Conservation (phyloP, 306 rosid genomes). For the Vicia villosa region DNA sequence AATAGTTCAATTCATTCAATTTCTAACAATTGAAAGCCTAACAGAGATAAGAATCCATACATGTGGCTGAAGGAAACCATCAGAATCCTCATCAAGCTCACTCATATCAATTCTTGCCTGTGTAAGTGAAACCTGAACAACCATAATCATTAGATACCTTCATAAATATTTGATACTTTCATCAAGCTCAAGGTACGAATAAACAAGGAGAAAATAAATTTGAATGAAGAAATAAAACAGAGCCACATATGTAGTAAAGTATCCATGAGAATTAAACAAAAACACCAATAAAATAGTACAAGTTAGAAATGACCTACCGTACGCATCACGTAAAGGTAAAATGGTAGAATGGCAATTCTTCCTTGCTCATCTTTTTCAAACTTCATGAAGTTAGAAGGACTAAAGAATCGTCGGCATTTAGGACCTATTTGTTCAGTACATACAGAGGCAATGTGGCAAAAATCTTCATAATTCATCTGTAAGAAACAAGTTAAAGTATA, state of each 20-base stretch:
- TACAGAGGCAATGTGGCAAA: constrained; percentile 98
- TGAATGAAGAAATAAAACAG: constrained; percentile 12
- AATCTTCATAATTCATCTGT: constrained; percentile 99
- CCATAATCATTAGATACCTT: constrained; percentile 39
- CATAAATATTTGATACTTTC: constrained; percentile 26
- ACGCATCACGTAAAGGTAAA: constrained; percentile 98
- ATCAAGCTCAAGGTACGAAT: constrained; percentile 19
- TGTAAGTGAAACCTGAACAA: constrained; percentile 89
- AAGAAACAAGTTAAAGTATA: constrained; percentile 42
- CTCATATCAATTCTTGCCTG: constrained; percentile 99
- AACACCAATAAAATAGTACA: constrained; percentile 20
- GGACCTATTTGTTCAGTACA: constrained; percentile 99
- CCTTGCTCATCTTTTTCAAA: constrained; percentile 99
- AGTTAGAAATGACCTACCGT: constrained; percentile 61
- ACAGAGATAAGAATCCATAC: constrained; percentile 55
- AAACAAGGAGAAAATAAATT: constrained; percentile 6
- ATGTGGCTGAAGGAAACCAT: constrained; percentile 90
- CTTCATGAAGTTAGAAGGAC: constrained; percentile 99
- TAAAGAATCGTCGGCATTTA: constrained; percentile 90
- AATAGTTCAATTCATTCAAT: constrained; percentile 25
- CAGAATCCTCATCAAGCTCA: constrained; percentile 97
- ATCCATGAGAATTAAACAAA: constrained; percentile 10
- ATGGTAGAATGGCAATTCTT: constrained; percentile 98
- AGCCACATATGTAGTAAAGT: background rate
- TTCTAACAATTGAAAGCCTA: constrained; percentile 32